Base-by-base conservation (phyloP, 2,329 filamentous ascomycete genomes). In the Fusarium cyanostomum region DNA sequence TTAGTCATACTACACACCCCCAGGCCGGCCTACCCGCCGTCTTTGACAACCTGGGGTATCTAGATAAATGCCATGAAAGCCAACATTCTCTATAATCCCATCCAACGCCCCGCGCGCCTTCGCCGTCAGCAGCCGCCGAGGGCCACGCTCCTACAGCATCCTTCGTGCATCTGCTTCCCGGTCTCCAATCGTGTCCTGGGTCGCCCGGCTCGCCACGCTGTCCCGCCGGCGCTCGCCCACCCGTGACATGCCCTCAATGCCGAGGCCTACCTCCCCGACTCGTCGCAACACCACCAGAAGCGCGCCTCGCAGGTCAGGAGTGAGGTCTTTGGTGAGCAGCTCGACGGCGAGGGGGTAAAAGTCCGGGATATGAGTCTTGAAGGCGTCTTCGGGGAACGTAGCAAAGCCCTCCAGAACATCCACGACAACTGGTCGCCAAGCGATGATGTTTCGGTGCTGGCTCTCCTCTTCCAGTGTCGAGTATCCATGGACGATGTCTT, bases 391-490 rank as follows among this genome's bases (percentile, higher is more conserved):
- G 0, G 92, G 91, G 79, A 98, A 97, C 7, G 87, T 89, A 0
- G 89, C 89, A 75, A 94, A 98, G 2, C 95, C 95, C 72, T 99
- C 94, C 9, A 99, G 82, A 8, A 99, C 95, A 73, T 97, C 95
- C 15, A 99, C 93, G 2, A 99, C 95, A 1, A 99, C 95, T 0
- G 95, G 95, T 15, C 95, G 85, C 95, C 95, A 99, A 1, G 96
- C 96, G 24, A 96, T 87, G 52, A 99, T 97, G 77, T 99, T 99
- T 53, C 95, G 86, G 74, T 98, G 94, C 77, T 99, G 95, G 26
- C 92, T 96, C 73, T 99, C 96, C 75, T 97, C 94, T 73, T 98
- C 95, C 4, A 99, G 87, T 5, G 84, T 82, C 10, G 92, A 88
- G 76, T 96, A 99, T 12, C 89, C 90, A 33, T 87, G 86, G 60